phyloP scores from a whole-genome alignment of 2,329 filamentous ascomycete genomes.

The Fusarium dimerum region DNA sequence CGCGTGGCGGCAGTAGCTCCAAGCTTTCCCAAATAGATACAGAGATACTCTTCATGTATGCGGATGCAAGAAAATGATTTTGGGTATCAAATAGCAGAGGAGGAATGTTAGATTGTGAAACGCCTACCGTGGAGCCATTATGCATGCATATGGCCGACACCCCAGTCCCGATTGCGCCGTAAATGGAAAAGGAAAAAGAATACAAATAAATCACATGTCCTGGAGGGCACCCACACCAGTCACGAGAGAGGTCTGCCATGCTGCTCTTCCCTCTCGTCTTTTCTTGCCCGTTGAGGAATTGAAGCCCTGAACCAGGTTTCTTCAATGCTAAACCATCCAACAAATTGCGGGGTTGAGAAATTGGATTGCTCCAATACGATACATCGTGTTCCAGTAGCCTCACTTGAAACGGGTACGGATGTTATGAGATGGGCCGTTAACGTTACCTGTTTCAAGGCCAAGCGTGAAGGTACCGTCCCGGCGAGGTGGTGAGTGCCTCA shows the following conservation, averaged over 20 bases:
- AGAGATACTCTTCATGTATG: constrained; percentile 5
- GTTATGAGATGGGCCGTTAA: constrained; percentile 25
- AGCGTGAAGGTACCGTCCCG: not conserved
- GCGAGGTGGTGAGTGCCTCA: not conserved
- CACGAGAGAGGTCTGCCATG: too few species aligned
- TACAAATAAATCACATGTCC: too few species aligned
- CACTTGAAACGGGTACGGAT: constrained; percentile 2
- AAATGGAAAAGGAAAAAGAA: too few species aligned
- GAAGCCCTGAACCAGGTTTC: too few species aligned
- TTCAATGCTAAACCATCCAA: too few species aligned
- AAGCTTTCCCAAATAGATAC: constrained; percentile 8
- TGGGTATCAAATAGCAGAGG: constrained; percentile 32
- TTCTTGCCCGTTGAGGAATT: too few species aligned
- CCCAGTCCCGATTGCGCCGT: not conserved
- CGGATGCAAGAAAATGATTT: constrained; percentile 13
- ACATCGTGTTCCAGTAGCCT: constrained; percentile 17
- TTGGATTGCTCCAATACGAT: too few species aligned
- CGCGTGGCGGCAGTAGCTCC: not conserved
- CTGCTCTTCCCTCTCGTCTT: too few species aligned
- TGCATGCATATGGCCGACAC: not conserved
- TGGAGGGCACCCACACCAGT: too few species aligned
- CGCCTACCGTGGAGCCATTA: not conserved
- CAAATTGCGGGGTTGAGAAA: too few species aligned
- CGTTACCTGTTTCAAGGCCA: constrained; percentile 13
- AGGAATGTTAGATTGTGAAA: constrained; percentile 24